Percentiles rank a stretch among this genome's conserved stretches.
Evolutionary conservation across 2,329 filamentous ascomycete species (phyloP).

Genomic region (Blastomyces emzantsi): DNA sequence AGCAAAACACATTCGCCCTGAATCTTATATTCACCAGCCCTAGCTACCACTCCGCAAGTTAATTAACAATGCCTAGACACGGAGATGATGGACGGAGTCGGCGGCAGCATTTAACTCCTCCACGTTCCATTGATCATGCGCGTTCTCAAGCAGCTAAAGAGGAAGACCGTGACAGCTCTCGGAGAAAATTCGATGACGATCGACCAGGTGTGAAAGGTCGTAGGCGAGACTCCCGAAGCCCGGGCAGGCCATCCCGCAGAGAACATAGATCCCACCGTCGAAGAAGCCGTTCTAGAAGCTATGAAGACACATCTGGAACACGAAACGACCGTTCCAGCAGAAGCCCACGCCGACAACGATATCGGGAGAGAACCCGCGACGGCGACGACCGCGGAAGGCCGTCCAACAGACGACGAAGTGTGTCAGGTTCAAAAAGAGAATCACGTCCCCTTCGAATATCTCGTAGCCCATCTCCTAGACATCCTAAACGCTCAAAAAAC

Average conservation of each 20-base stretch:
- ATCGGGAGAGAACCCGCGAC: conserved; percentile 19
- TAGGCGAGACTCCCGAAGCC: conserved; percentile 11
- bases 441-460: conserved; percentile 13
- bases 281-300: conserved; percentile 12
- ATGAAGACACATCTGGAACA: conserved; percentile 15
- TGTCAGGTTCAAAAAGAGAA: conserved; percentile 16
- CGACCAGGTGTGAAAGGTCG: conserved; percentile 7
- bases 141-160: conserved; percentile 19
- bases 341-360: conserved; percentile 22
- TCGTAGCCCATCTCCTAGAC: conserved; percentile 20
- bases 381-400: conserved; percentile 15
- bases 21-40: neutral
- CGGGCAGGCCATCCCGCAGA: conserved; percentile 10
- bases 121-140: conserved; percentile 19
- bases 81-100: conserved; percentile 19
- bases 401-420: conserved; percentile 20
- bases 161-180: conserved; percentile 17
- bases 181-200: conserved; percentile 9
- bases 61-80: conserved; percentile 22
- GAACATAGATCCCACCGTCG: conserved; percentile 10
- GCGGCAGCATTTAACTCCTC: conserved; percentile 18
- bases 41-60: neutral
- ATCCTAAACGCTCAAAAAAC: conserved; percentile 27
- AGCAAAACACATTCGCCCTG: neutral
- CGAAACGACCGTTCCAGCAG: conserved; percentile 23